Evolutionary conservation across 2,329 filamentous ascomycete species (phyloP).

Genomic region (Sphaerostilbella broomeana): DNA sequence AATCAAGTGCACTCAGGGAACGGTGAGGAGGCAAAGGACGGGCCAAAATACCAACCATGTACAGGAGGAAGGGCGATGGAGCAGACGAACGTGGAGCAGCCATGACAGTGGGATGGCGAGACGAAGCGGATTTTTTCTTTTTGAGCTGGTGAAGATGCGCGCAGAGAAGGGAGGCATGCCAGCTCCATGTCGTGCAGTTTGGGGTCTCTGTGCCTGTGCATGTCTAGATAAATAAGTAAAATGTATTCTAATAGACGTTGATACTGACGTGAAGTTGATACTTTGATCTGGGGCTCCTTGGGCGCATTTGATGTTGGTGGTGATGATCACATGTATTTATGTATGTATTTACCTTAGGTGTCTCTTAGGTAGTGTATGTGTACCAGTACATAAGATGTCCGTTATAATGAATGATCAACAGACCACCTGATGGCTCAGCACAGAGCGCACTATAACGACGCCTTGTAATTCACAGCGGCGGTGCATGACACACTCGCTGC

Average conservation of each 20-base stretch:
- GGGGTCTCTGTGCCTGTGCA: slow-evolving; percentile 12
- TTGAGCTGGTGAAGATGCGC: slow-evolving; percentile 1
- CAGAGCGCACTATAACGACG: too few species aligned
- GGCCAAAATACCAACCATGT: slow-evolving; percentile 23
- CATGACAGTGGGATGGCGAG: slow-evolving; percentile 7
- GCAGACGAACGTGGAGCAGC: slow-evolving; percentile 10
- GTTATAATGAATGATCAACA: too few species aligned
- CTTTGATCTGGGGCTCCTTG: too few species aligned
- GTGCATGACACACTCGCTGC: too few species aligned
- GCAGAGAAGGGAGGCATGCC: slow-evolving; percentile 1
- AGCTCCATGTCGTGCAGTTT: not conserved
- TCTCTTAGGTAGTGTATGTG: too few species aligned
- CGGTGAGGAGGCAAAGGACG: slow-evolving; percentile 14
- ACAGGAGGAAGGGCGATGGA: slow-evolving; percentile 7
- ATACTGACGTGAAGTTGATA: slow-evolving; percentile 16
- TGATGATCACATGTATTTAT: too few species aligned
- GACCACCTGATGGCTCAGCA: too few species aligned
- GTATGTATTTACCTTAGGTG: too few species aligned
- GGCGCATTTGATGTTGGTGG: too few species aligned
- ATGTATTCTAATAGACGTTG: slow-evolving; percentile 39
- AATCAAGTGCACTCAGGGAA: slow-evolving; percentile 18
- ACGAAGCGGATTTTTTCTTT: slow-evolving; percentile 5
- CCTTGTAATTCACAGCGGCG: too few species aligned
- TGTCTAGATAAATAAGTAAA: slow-evolving; percentile 28
- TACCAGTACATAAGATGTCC: too few species aligned